Evolutionary conservation across 2,329 filamentous ascomycete genomes (phyloP), one percentile per base, ranked within the genome.

Genomic region (Colletotrichum gigasporum): DNA sequence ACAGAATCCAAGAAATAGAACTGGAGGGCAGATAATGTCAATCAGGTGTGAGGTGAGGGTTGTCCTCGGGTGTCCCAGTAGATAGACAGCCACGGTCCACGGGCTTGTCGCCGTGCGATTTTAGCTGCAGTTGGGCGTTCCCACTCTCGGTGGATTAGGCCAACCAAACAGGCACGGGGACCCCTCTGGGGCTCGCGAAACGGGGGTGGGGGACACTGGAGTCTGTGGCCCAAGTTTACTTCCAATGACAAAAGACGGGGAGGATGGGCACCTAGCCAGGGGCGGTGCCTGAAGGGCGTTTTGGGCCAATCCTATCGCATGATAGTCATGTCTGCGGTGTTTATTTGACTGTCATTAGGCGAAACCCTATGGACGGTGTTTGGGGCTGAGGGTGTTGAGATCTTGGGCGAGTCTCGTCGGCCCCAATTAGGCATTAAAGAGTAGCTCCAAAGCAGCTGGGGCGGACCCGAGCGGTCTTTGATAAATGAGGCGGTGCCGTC

Each of bases 61-160:
- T 37, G 58, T 32, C 35, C 34, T 52, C 56, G 37, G 62, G n/a
- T n/a, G n/a, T n/a, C n/a, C n/a, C n/a, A n/a, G n/a, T 18, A 37
- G 48, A 28, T 20, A 14, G 24, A 26, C 26, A 47, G 37, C 51
- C 39, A 51, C 54, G 37, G 53, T 28, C 51, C 39, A 51, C 54
- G 37, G 53, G 45, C 35, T 63, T n/a, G 54, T 59, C 35, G 45
- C 55, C 35, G 42, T 62, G 53, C 47, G 60, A 45, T 63, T 53
- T 56, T 39, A 28, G 39, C 45, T 35, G 26, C 7, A 34, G 16
- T 34, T 14, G 26, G 14, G 51, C 45, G 60, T 63, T 59, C 28
- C 60, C 60, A 60, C 60, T 63, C 41, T 45, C 47, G 44, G 61
- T 63, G 61, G 61, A 53, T 60, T 60, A 63, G 37, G 47, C 39